These are phyloP conservation scores for Metschnikowia orientalis DNA, from an alignment of 805 yeast genomes.

Conservation along the genomic window DNA sequence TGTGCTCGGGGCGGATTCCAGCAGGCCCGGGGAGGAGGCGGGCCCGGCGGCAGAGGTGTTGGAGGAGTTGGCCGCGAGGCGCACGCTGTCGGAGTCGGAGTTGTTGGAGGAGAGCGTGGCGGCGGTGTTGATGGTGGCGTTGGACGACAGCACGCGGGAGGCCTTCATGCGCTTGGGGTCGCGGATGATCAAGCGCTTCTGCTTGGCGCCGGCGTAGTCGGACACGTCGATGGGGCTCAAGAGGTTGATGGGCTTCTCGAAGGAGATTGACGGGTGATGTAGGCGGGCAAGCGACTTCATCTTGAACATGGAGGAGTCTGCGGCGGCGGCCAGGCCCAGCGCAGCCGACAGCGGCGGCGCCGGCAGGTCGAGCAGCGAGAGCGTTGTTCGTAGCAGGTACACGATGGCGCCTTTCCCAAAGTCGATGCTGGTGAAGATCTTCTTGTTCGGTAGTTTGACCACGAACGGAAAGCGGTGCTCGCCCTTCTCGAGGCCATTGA, in stretches of 20 bases:
- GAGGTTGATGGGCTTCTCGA: slow-evolving; percentile 58
- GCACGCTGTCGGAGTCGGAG: slow-evolving; percentile 21
- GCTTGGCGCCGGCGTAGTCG: slow-evolving; percentile 58
- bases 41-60: slow-evolving; percentile 1
- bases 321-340: slow-evolving; percentile 1
- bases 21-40: slow-evolving; percentile 1
- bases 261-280: slow-evolving; percentile 31
- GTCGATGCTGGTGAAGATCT: slow-evolving; percentile 68
- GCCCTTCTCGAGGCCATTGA: slow-evolving; percentile 63
- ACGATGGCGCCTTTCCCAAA: slow-evolving; percentile 83
- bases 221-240: slow-evolving; percentile 74
- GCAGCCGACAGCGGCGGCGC: slow-evolving; percentile 5
- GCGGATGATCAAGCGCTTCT: slow-evolving; percentile 59
- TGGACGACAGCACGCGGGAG: slow-evolving; percentile 33
- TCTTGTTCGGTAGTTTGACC: slow-evolving; percentile 70
- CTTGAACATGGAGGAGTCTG: slow-evolving; percentile 1
- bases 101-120: slow-evolving; percentile 30
- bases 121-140: slow-evolving; percentile 31
- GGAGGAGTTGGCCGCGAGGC: background rate
- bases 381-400: slow-evolving; percentile 56
- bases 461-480: slow-evolving; percentile 86
- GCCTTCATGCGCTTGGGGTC: slow-evolving; percentile 38
- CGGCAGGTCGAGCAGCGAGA: slow-evolving; percentile 16
- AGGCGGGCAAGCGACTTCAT: slow-evolving; percentile 20
- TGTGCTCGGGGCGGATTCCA: slow-evolving; percentile 19